A percentile compares a stretch with the other conserved stretches of the same genome.
phyloP scores from a whole-genome alignment of 495 filamentous ascomycete genomes.

The Lepidopterella palustris region DNA sequence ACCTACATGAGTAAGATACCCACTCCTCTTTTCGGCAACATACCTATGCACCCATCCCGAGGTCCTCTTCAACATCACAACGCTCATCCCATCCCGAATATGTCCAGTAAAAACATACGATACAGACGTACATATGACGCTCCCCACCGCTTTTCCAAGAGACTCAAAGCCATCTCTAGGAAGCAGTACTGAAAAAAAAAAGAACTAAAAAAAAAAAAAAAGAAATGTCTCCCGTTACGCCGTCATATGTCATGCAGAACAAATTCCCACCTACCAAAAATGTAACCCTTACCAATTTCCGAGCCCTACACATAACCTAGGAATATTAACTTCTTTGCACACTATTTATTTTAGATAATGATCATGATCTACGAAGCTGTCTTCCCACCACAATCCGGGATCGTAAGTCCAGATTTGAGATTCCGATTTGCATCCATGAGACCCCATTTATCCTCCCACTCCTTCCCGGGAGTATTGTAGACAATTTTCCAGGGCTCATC shows the following conservation, averaged over 20 bases:
- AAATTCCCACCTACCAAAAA: too few species aligned
- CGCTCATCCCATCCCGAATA: not conserved
- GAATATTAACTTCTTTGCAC: not conserved
- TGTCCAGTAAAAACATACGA: not conserved
- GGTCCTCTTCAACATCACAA: not conserved
- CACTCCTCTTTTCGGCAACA: not conserved
- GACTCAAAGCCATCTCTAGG: not conserved
- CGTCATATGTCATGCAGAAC: too few species aligned
- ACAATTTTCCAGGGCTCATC: conserved; percentile 89
- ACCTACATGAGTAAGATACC: not conserved
- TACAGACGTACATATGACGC: not conserved
- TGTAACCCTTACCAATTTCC: not conserved
- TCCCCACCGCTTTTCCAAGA: not conserved
- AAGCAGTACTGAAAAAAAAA: not conserved
- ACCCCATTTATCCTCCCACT: conserved; percentile 97
- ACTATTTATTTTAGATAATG: not conserved
- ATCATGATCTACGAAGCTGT: conserved; percentile 40
- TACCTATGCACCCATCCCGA: not conserved
- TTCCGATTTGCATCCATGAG: conserved; percentile 82
- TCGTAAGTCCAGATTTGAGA: conserved; percentile 75
- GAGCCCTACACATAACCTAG: not conserved
- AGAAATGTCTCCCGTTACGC: not conserved
- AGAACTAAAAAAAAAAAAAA: not conserved
- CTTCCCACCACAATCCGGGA: conserved; percentile 81
- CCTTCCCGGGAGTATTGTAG: conserved; percentile 59